These are phyloP conservation scores for Aureobasidium sp. DNA, from an alignment of 2,329 filamentous ascomycete species.

Conservation along the genomic window DNA sequence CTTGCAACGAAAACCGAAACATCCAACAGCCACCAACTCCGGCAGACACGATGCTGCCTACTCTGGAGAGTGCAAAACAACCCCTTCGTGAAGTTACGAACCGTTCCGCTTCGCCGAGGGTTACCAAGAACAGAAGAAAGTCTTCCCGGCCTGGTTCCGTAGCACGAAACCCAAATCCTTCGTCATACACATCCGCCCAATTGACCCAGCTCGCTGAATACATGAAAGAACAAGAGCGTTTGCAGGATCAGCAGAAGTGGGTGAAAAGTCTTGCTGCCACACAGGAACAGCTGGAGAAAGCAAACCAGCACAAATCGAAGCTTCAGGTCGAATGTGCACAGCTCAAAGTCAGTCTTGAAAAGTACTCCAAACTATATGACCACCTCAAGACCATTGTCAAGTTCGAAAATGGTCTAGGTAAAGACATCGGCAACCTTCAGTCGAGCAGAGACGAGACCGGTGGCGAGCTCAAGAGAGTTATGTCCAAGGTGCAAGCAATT, in stretches of 20 bases:
- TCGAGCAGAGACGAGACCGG: not conserved
- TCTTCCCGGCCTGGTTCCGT: not conserved
- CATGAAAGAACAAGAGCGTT: slow-evolving; percentile 4
- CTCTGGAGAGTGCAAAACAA: not conserved
- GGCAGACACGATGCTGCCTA: not conserved
- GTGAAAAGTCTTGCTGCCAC: slow-evolving; percentile 7
- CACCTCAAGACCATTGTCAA: not conserved
- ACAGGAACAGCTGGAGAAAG: slow-evolving; percentile 5
- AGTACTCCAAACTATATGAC: not conserved
- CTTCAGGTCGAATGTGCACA: not conserved
- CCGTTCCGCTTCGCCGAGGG: not conserved
- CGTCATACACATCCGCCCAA: slow-evolving; percentile 1
- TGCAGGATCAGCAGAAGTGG: slow-evolving; percentile 6
- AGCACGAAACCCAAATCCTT: not conserved
- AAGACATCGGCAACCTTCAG: not conserved
- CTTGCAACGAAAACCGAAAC: not conserved
- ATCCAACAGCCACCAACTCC: not conserved
- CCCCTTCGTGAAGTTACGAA: not conserved
- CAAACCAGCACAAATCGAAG: not conserved
- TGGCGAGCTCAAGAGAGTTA: not conserved
- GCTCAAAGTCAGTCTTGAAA: not conserved
- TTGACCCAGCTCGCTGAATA: slow-evolving; percentile 5
- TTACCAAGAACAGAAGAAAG: slow-evolving; percentile 18
- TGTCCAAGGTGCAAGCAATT: not conserved
- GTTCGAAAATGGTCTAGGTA: not conserved